These are phyloP conservation scores for Bullera alba DNA, from an alignment of 768 basidiomycete genomes.

Conservation along the genomic window DNA sequence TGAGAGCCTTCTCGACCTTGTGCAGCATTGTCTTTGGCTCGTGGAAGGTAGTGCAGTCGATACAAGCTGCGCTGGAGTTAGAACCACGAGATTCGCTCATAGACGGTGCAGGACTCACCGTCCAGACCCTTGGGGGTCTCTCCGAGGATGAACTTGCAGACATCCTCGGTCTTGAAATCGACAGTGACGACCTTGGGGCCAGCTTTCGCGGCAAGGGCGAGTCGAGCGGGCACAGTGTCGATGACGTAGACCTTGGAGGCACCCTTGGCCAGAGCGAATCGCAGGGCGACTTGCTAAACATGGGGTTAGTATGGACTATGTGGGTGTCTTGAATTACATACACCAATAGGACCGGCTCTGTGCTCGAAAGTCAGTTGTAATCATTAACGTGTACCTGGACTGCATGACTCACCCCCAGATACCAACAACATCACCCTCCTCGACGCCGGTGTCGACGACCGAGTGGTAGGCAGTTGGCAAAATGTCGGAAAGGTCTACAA, in stretches of 20 bases:
- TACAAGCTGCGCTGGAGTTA: slow-evolving; percentile 13
- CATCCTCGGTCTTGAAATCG: slow-evolving; percentile 55
- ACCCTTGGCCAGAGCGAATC: slow-evolving; percentile 62
- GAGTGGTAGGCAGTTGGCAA: slow-evolving; percentile 67
- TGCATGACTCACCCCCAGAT: slow-evolving; percentile 55
- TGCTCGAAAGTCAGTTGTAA: not conserved
- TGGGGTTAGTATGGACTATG: slow-evolving; percentile 3
- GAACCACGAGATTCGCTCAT: not conserved
- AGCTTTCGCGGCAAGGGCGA: slow-evolving; percentile 50
- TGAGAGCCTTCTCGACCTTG: slow-evolving; percentile 62
- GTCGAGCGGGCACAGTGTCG: slow-evolving; percentile 56
- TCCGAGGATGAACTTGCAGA: slow-evolving; percentile 57
- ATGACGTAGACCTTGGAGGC: slow-evolving; percentile 66
- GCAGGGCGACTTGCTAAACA: slow-evolving; percentile 51
- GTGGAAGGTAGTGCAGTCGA: slow-evolving; percentile 55
- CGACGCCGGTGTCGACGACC: slow-evolving; percentile 67
- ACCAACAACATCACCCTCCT: slow-evolving; percentile 62
- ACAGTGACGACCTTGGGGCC: slow-evolving; percentile 53
- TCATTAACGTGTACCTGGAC: not conserved
- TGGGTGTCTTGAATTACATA: slow-evolving; percentile 24
- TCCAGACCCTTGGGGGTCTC: slow-evolving; percentile 54
- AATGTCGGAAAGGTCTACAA: slow-evolving; percentile 49
- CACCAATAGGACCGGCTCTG: slow-evolving; percentile 59
- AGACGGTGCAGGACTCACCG: slow-evolving; percentile 51
- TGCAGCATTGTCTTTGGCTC: slow-evolving; percentile 61